Percentiles rank a stretch among this genome's conserved stretches.
These are phyloP conservation scores for Zygoascus bituminiphila DNA, from an alignment of 805 yeast genomes.

Conservation along the genomic window DNA sequence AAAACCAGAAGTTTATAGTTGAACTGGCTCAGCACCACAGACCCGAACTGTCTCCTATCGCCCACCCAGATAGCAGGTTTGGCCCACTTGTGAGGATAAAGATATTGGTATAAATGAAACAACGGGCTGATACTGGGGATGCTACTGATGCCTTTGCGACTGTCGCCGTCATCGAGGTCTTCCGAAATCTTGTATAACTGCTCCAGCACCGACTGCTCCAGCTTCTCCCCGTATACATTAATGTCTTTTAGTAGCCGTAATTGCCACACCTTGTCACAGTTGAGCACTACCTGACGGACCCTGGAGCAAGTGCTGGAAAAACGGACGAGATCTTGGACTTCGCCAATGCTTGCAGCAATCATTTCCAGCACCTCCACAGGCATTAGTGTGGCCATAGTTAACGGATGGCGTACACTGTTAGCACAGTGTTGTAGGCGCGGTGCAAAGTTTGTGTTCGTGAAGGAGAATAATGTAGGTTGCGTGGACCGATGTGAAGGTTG, in stretches of 20 bases:
- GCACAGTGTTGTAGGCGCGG: too few species aligned
- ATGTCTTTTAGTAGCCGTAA: background rate
- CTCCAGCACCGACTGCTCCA: background rate
- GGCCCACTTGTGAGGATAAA: slow-evolving; percentile 21
- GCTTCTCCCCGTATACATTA: background rate
- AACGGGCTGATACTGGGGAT: background rate
- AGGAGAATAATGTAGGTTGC: too few species aligned
- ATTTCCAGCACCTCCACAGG: background rate
- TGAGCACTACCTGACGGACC: background rate
- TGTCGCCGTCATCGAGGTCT: background rate
- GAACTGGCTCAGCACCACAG: slow-evolving; percentile 18
- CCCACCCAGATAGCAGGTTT: slow-evolving; percentile 25
- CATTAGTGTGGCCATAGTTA: background rate
- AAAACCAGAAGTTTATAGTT: background rate
- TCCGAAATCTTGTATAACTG: too few species aligned
- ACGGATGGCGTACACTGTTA: too few species aligned
- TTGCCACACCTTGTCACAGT: slow-evolving; percentile 2
- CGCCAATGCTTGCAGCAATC: background rate
- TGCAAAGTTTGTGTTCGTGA: too few species aligned
- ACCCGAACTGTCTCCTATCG: slow-evolving; percentile 20
- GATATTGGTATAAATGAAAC: slow-evolving; percentile 9
- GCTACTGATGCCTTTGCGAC: background rate
- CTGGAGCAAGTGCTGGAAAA: background rate
- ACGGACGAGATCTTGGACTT: background rate
- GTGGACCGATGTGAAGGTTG: too few species aligned